These are phyloP conservation scores for Diaporthe sp. DNA, from an alignment of 2,329 filamentous ascomycete species.

Conservation along the genomic window DNA sequence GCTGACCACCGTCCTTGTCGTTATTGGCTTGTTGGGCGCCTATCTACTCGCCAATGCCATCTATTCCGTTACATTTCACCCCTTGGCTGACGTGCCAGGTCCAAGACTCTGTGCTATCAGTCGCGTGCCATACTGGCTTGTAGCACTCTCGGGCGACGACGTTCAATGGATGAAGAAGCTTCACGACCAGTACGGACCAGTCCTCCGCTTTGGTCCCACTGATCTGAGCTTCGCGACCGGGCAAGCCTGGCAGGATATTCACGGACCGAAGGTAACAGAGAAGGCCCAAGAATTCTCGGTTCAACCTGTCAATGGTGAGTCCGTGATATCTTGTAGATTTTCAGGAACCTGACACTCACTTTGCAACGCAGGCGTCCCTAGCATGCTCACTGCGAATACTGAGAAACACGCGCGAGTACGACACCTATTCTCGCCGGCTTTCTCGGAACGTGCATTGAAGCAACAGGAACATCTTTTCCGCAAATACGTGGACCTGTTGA, in stretches of 20 bases:
- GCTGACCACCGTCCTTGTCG: not conserved
- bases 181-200: conserved; percentile 39
- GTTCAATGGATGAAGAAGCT: conserved; percentile 42
- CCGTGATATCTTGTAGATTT: not conserved
- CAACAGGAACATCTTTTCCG: conserved; percentile 46
- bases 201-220: conserved; percentile 25
- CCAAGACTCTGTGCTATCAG: conserved; percentile 41
- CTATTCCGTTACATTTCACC: conserved; percentile 42
- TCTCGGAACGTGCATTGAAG: conserved; percentile 42
- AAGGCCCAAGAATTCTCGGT: conserved; percentile 41
- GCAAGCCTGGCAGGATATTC: conserved; percentile 43
- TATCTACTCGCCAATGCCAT: conserved; percentile 16
- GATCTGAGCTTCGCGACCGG: conserved; percentile 31
- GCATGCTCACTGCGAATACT: conserved; percentile 41
- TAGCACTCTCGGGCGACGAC: conserved; percentile 40
- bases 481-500: conserved; percentile 53
- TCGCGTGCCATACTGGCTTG: conserved; percentile 44
- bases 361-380: conserved; percentile 34
- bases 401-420: conserved; percentile 41
- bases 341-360: not conserved
- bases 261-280: conserved; percentile 37
- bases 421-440: conserved; percentile 42
- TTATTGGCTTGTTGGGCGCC: not conserved
- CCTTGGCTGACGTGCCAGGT: conserved; percentile 43
- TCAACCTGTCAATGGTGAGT: conserved; percentile 40